Evolutionary conservation across 139 green algal species (phyloP), one percentile per base, ranked within the genome.

Genomic region (Edaphochlamys debaryana): DNA sequence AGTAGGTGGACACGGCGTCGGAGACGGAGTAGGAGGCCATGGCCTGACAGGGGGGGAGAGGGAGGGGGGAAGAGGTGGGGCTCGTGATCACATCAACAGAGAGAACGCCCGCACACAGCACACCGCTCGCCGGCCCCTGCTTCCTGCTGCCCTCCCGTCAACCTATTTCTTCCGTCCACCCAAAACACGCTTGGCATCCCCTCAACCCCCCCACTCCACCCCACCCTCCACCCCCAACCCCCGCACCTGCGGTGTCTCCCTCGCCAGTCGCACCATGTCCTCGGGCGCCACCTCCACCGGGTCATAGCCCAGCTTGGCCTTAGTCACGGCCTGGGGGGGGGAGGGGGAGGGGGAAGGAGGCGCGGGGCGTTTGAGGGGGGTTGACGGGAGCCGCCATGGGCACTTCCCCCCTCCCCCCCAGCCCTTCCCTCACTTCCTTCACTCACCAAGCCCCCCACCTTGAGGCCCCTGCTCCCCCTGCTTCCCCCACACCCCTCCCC

Each of bases 1-100:
- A 99, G 88, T 98, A 99, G 32, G 97, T 99, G 32, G 95, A 87
- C 45, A 99, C 95, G 5, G 97, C 97, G 82, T 99, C 97, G 7
- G 97, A 99, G 22, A 99, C 97, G 1, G 95, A 98, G 89, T 99
- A 99, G 37, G 88, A 92, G 17, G 97, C 97, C 96, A 99, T 99
- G 62, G 89, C 91, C 91, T 98, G 94, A 37, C 60, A 48, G 50
- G 70, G 15, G 25, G 38, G 40, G 8, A 25, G 67, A 40, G 20
- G 23, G 36, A 23, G 13, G n/a, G 60, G 30, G 60, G 30, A 30
- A 8, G 30, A 17, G 60, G 8, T 29, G 25, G 60, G 30, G 19
- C n/a, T n/a, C n/a, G n/a, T 17, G 6, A 66, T 17, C 6, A 17
- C 6, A n/a, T 17, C 17, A 66, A 66, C 20, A 66, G 58, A 22